Evolutionary conservation across 352 stramenopile species (phyloP).

Genomic region (Sclerospora graminicola): DNA sequence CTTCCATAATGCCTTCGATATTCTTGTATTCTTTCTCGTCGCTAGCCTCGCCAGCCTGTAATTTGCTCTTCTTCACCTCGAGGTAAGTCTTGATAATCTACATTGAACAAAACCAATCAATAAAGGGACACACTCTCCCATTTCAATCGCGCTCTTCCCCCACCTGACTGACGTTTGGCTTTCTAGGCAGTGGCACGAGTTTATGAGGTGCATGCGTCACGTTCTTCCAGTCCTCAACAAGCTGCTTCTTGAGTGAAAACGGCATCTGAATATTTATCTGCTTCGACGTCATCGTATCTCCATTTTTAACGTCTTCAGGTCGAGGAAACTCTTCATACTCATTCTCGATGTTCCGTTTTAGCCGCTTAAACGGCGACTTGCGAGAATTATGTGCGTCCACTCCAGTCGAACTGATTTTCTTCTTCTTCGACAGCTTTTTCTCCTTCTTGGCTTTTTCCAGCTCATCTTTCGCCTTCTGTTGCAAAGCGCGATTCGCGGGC

Average conservation of each 20-base stretch:
- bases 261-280: constrained; percentile 76
- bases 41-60: constrained; percentile 34
- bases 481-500: constrained; percentile 35
- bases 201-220: constrained; percentile 66
- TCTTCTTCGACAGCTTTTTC: constrained; percentile 37
- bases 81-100: constrained; percentile 74
- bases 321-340: constrained; percentile 54
- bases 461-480: constrained; percentile 40
- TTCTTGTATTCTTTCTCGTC: constrained; percentile 80
- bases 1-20: constrained; percentile 72
- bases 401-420: constrained; percentile 53
- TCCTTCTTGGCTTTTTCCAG: constrained; percentile 52
- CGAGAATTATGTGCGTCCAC: constrained; percentile 36
- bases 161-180: constrained; percentile 42
- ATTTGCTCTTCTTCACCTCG: constrained; percentile 61
- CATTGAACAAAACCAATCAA: not conserved
- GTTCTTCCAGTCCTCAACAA: constrained; percentile 87
- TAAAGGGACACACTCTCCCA: not conserved
- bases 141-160: not conserved
- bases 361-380: constrained; percentile 68
- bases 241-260: constrained; percentile 88
- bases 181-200: constrained; percentile 74
- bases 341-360: constrained; percentile 54
- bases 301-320: constrained; percentile 1
- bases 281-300: constrained; percentile 11